Evolutionary conservation across 495 filamentous ascomycete species (phyloP).

Genomic region (Glarea lozoyensis): DNA sequence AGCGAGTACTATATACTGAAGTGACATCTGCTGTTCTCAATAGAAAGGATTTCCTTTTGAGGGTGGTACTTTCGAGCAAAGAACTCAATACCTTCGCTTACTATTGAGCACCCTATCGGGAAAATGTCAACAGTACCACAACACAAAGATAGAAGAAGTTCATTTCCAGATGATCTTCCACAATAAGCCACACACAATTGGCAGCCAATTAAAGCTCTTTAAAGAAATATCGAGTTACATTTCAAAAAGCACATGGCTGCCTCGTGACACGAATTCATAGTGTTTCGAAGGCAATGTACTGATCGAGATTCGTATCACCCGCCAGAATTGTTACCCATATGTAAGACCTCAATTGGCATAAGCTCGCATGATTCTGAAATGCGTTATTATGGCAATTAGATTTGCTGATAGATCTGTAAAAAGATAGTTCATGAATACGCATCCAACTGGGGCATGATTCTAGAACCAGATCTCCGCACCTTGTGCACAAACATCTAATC

Average conservation of each 20-base stretch:
- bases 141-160: background rate
- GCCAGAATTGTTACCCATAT: no score
- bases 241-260: background rate
- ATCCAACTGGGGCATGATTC: background rate
- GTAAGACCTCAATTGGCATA: no score
- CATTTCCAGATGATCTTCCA: background rate
- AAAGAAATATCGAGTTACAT: background rate
- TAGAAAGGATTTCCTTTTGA: background rate
- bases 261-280: background rate
- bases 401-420: background rate
- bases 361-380: no score
- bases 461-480: no score
- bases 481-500: no score
- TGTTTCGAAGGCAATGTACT: background rate
- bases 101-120: constrained; percentile 9
- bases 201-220: background rate
- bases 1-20: background rate
- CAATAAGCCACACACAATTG: background rate
- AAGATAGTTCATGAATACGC: background rate
- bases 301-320: no score
- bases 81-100: constrained; percentile 5
- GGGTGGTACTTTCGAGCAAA: background rate
- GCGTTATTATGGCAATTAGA: background rate
- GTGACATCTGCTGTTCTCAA: constrained; percentile 1
- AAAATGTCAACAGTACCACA: background rate